phyloP scores from a whole-genome alignment of 306 rosid species.

The Cajanus cajan region DNA sequence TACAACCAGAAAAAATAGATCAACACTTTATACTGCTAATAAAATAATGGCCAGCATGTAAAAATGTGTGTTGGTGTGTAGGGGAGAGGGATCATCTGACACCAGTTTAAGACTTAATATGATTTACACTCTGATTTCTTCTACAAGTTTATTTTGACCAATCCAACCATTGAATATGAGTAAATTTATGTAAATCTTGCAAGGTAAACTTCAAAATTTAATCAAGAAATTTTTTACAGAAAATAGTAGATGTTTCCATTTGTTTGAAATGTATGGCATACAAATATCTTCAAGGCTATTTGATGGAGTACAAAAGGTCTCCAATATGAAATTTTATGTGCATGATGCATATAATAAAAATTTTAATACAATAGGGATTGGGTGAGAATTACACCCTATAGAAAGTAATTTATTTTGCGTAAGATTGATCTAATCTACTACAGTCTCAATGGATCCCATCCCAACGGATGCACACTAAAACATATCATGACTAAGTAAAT shows the following conservation, averaged over 20 bases:
- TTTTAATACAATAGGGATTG: background rate
- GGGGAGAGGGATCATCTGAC: constrained; percentile 4
- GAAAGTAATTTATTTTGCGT: background rate
- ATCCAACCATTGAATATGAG: constrained; percentile 1
- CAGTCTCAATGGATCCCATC: constrained; percentile 22
- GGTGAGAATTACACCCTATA: background rate
- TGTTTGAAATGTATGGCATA: background rate
- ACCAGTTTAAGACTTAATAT: background rate
- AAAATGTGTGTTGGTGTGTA: background rate
- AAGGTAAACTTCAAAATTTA: background rate
- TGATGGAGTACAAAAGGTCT: background rate
- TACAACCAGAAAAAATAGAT: constrained; percentile 40
- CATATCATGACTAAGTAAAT: background rate
- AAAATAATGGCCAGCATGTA: constrained; percentile 21
- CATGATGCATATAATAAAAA: background rate
- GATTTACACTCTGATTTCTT: background rate
- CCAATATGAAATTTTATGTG: background rate
- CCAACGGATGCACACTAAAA: background rate
- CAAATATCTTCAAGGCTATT: background rate
- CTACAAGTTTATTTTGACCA: constrained; percentile 12
- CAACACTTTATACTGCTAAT: constrained; percentile 32
- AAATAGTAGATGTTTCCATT: constrained; percentile 8
- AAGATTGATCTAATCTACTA: background rate
- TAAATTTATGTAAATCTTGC: constrained; percentile 3
- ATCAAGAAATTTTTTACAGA: background rate